Base-by-base conservation (phyloP, 257 asterid genomes). In the Coffea eugenioides region DNA sequence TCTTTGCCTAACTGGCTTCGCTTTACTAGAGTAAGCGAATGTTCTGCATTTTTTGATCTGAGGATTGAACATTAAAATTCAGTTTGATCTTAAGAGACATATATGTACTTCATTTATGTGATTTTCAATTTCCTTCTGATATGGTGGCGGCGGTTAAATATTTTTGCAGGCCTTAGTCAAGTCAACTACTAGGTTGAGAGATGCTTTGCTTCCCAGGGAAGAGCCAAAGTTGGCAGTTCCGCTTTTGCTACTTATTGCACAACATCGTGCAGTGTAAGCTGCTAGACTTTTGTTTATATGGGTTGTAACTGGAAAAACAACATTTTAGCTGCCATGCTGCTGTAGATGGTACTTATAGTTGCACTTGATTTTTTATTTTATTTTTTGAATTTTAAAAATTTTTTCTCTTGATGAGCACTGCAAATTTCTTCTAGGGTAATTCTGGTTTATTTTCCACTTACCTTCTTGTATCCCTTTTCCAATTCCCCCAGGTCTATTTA, bases 161-260 rank as follows among this genome's bases (percentile, higher is more conserved):
- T 76, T 70, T 76, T 77, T 85, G 83, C 98, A 96, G 99, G 97
- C 98, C 23, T 89, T 94, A 91, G 83, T 90, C 77, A 96, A 96
- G 89, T 96, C 99, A 68, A 96, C 97, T 15, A 96, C 90, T 88
- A 88, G 99, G 85, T 97, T 96, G 75, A 87, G 97, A 78, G 99
- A 96, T 88, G 86, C 98, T 76, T 86, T 96, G 87, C 90, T 96
- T 69, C 90, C 99, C 46, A 94, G 89, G 88, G 98, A 96, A 34
- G 99, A 96, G 61, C 97, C 94, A 21, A 94, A 90, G 84, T 77
- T 92, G 91, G 99, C 98, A 9, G 79, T 96, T 85, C 99, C 99
- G 25, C 99, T 96, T 78, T 81, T 96, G 88, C 89, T 96, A 71
- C 97, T 96, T 86, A 86, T 96, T 83, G 97, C 97, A 80, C 99